Evolutionary conservation across 352 stramenopile species (phyloP).

Genomic region (Pelagophyceae sp.): DNA sequence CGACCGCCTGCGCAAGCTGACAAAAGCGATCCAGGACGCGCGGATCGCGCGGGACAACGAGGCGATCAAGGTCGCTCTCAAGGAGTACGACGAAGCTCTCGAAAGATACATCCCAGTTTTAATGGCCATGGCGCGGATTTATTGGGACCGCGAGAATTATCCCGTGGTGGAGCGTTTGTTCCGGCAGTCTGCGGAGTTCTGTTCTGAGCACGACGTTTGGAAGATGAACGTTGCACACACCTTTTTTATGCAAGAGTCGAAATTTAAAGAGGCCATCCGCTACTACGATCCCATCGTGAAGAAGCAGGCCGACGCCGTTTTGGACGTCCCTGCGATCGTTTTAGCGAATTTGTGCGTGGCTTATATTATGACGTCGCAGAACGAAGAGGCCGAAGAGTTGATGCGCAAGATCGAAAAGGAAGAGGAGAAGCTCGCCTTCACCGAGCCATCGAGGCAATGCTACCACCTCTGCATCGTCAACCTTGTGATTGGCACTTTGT

Average conservation of each 20-base stretch:
- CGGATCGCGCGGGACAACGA: conserved; percentile 76
- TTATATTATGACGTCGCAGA: conserved; percentile 94
- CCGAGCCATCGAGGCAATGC: conserved; percentile 72
- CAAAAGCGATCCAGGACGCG: conserved; percentile 85
- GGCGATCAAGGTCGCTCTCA: conserved; percentile 74
- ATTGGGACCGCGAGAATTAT: conserved; percentile 92
- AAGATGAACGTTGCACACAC: conserved; percentile 90
- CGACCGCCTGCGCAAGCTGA: conserved; percentile 78
- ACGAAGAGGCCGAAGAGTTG: conserved; percentile 86
- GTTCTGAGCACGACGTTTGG: conserved; percentile 83
- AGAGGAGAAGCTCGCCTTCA: conserved; percentile 73
- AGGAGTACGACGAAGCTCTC: conserved; percentile 83
- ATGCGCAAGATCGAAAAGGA: conserved; percentile 87
- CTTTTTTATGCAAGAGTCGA: conserved; percentile 80
- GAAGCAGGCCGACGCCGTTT: conserved; percentile 43
- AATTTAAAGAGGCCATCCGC: conserved; percentile 55
- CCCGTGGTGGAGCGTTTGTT: conserved; percentile 91
- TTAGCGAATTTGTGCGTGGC: conserved; percentile 92
- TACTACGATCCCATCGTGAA: conserved; percentile 93
- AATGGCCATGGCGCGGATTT: conserved; percentile 88
- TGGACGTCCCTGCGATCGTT: conserved; percentile 87
- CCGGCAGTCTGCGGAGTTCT: conserved; percentile 84
- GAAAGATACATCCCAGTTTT: conserved; percentile 90
- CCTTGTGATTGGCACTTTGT: conserved; percentile 91
- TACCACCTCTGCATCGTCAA: conserved; percentile 93